A percentile compares a stretch with the other conserved stretches of the same genome.
These are phyloP conservation scores for Yamadazyma triangularis DNA, from an alignment of 1,139 yeast genomes.

Conservation along the genomic window DNA sequence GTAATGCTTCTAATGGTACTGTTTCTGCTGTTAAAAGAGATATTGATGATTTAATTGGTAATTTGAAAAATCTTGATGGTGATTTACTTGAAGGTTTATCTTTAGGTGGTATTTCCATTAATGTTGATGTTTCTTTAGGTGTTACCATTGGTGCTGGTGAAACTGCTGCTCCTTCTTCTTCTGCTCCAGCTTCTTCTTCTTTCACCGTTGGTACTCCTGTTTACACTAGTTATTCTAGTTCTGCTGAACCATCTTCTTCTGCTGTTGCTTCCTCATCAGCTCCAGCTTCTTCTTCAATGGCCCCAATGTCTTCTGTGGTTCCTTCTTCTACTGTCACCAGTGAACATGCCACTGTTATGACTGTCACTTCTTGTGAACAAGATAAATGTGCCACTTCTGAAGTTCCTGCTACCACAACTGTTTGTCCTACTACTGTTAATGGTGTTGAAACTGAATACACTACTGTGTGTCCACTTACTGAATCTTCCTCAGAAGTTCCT, in stretches of 20 bases:
- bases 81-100: slow-evolving; percentile 8
- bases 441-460: slow-evolving; percentile 25
- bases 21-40: not conserved
- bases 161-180: slow-evolving; percentile 7
- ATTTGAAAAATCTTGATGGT: not conserved
- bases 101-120: not conserved
- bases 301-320: slow-evolving; percentile 1
- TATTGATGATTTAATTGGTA: not conserved
- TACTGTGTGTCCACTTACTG: slow-evolving; percentile 26
- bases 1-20: not conserved
- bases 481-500: slow-evolving; percentile 9
- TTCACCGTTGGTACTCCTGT: slow-evolving; percentile 10
- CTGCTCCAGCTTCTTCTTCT: slow-evolving; percentile 12
- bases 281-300: not conserved
- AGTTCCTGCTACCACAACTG: slow-evolving; percentile 7
- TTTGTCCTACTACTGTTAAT: slow-evolving; percentile 19
- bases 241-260: not conserved
- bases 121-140: not conserved
- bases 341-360: slow-evolving; percentile 12
- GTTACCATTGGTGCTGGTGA: slow-evolving; percentile 1
- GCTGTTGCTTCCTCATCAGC: not conserved
- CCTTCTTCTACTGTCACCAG: slow-evolving; percentile 9
- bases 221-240: slow-evolving; percentile 7
- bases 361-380: slow-evolving; percentile 14
- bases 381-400: slow-evolving; percentile 11